A percentile compares a stretch with the other conserved stretches of the same genome.
Conservation (phyloP, 2,329 filamentous ascomycete species). For the Exophiala alcalophila region DNA sequence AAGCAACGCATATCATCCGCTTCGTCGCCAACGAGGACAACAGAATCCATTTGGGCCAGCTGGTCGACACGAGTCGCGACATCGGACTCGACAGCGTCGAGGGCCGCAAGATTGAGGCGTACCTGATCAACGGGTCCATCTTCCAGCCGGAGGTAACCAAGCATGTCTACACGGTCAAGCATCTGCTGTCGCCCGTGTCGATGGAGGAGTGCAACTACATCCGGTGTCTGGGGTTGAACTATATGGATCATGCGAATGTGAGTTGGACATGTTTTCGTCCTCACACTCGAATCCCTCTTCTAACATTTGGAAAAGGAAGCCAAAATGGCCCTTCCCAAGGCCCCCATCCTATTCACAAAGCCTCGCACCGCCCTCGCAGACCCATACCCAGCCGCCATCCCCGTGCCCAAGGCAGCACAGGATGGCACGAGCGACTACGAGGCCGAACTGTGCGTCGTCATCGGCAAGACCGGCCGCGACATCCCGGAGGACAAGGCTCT, state of each 20-base stretch:
- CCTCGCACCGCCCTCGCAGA: constrained; percentile 38
- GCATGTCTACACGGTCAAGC: constrained; percentile 29
- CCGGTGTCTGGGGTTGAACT: constrained; percentile 49
- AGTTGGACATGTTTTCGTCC: constrained; percentile 1
- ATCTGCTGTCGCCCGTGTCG: constrained; percentile 30
- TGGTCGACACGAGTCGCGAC: constrained; percentile 37
- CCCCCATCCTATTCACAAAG: constrained; percentile 41
- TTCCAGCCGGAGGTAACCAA: constrained; percentile 39
- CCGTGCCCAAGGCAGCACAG: constrained; percentile 37
- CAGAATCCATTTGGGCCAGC: constrained; percentile 41
- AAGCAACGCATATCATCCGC: constrained; percentile 43
- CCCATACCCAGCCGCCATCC: constrained; percentile 32
- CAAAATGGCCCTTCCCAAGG: constrained; percentile 38
- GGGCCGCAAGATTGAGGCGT: constrained; percentile 36
- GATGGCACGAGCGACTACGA: constrained; percentile 44
- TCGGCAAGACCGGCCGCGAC: constrained; percentile 38
- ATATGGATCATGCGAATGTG: constrained; percentile 39
- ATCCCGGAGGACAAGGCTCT: constrained; percentile 39
- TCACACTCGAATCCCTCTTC: not conserved
- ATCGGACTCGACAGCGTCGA: constrained; percentile 37
- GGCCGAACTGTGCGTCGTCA: constrained; percentile 41
- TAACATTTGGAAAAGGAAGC: constrained; percentile 33
- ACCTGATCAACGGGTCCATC: constrained; percentile 36
- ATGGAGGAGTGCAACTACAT: constrained; percentile 34
- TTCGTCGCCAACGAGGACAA: constrained; percentile 45